phyloP scores from a whole-genome alignment of 1,284 basidiomycete species.

The Microstroma glucosiphilum region DNA sequence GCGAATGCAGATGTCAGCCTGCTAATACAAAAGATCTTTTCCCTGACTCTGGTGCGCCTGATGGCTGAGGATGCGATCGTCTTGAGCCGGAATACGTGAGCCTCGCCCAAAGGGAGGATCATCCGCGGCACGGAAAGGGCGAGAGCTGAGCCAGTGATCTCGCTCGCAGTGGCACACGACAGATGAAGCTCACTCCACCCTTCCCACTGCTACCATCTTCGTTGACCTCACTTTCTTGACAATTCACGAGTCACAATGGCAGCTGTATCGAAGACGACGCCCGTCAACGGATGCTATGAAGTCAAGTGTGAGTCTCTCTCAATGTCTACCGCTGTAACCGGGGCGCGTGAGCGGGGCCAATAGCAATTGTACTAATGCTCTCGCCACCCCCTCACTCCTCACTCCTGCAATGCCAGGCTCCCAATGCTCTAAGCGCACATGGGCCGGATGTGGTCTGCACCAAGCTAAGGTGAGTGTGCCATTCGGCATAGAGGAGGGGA shows the following conservation, averaged over 20 bases:
- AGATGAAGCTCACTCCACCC: too few relatives aligned
- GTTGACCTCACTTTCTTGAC: background rate
- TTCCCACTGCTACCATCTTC: background rate
- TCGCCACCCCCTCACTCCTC: background rate
- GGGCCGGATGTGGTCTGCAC: background rate
- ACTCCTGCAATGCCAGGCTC: background rate
- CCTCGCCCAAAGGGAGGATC: too few relatives aligned
- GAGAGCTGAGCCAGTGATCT: too few relatives aligned
- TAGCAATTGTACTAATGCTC: background rate
- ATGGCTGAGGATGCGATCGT: too few relatives aligned
- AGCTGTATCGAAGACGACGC: background rate
- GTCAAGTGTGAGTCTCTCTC: background rate
- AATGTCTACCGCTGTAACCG: background rate
- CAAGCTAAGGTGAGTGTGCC: background rate
- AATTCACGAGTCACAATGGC: background rate
- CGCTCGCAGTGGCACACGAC: too few relatives aligned
- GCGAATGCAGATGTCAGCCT: too few relatives aligned
- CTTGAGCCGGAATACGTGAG: too few relatives aligned
- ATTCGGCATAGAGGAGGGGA: too few relatives aligned
- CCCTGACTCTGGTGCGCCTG: too few relatives aligned
- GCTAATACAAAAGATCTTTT: too few relatives aligned
- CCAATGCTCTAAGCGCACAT: background rate
- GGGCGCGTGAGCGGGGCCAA: background rate
- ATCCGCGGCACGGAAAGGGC: too few relatives aligned
- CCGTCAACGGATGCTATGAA: background rate